These are phyloP conservation scores for Phytophthora constricta DNA, from an alignment of 352 stramenopile species.

Conservation along the genomic window DNA sequence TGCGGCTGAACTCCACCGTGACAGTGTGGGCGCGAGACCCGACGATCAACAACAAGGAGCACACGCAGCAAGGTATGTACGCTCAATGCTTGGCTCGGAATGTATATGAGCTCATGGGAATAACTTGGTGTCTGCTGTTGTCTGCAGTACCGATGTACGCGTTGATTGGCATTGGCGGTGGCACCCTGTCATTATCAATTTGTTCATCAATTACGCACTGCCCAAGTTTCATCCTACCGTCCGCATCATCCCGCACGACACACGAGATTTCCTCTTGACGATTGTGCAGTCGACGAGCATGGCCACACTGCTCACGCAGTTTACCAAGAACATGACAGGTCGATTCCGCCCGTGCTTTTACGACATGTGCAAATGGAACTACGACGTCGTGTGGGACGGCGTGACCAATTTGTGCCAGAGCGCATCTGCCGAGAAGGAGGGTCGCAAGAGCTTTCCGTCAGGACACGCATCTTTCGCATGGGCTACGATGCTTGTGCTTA, in stretches of 20 bases:
- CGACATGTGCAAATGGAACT: slow-evolving; percentile 86
- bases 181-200: slow-evolving; percentile 58
- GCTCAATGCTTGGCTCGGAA: not conserved
- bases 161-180: slow-evolving; percentile 45
- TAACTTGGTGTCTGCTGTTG: not conserved
- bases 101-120: not conserved
- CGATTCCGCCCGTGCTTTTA: slow-evolving; percentile 86
- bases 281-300: slow-evolving; percentile 69
- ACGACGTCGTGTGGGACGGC: slow-evolving; percentile 73
- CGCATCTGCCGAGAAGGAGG: slow-evolving; percentile 70
- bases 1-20: slow-evolving; percentile 50
- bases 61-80: slow-evolving; percentile 45
- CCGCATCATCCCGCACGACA: slow-evolving; percentile 76
- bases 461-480: slow-evolving; percentile 81
- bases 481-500: slow-evolving; percentile 73
- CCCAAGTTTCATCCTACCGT: slow-evolving; percentile 61
- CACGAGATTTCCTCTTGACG: slow-evolving; percentile 79
- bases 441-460: slow-evolving; percentile 81
- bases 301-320: slow-evolving; percentile 71
- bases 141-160: slow-evolving; percentile 58
- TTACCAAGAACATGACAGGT: slow-evolving; percentile 82
- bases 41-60: slow-evolving; percentile 63
- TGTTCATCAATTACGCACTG: slow-evolving; percentile 71
- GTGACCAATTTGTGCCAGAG: slow-evolving; percentile 72
- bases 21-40: slow-evolving; percentile 65